Base-by-base conservation (phyloP, 495 filamentous ascomycete genomes). In the Aspergillus coremiiformis region DNA sequence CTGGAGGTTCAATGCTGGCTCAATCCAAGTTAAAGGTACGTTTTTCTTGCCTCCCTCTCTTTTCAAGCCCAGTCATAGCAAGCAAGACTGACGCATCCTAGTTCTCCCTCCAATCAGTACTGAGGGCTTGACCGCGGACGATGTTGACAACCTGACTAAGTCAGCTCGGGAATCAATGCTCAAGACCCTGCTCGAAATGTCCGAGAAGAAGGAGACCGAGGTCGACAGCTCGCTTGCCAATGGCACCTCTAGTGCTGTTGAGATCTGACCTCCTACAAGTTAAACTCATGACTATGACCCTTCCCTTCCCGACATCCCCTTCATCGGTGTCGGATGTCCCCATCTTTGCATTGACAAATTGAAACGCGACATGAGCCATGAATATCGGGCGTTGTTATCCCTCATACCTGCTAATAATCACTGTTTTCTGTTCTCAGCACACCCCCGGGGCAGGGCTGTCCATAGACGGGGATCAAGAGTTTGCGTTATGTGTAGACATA, bases 41-140 rank as follows among this genome's bases (percentile, higher is more conserved):
- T 64, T 67, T 48, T 19, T 15, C 24, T 8, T 27, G 24, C 23
- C 22, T 3, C 10, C 12, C 24, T 6, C 10, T 26, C 1, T 39
- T 14, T 8, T 15, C n/a, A 32, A 12, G 5, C 5, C n/a, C 24
- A 19, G 8, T 3, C 17, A 30, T 5, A n/a, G 1, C 5, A 32
- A 17, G 30, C 46, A 5, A 21, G 19, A 30, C 17, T 47, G 27
- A 59, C 41, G 8, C 12, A 44, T 9, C 24, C 8, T 59, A 86
- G 87, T 96, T 19, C 74, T 98, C 27, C 82, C 87, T 57, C 89
- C 93, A 2, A 93, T 98, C 55, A 73, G 78, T 19, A 98, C 93
- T n/a, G 76, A 77, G 44, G 80, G 84, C 27, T 73, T 96, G 52
- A 89, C 80, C 19, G 29, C 84, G 20, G 84, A 80, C 35, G 92